Evolutionary conservation across 2,329 filamentous ascomycete genomes (phyloP), one percentile per base, ranked within the genome.

Genomic region (Exophiala viscosa): DNA sequence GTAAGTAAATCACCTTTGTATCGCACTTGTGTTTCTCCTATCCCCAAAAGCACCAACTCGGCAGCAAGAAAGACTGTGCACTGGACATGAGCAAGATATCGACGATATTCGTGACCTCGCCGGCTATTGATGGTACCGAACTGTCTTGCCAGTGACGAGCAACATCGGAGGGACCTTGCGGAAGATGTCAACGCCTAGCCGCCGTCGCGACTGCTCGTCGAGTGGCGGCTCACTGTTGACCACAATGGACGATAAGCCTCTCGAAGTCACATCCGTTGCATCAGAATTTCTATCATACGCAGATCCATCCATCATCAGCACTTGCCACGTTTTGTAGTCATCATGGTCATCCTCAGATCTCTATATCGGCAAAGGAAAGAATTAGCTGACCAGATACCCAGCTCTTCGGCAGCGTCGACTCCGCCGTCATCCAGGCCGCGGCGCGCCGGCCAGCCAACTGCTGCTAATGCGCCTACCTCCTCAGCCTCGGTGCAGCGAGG

Each of bases 401-500:
- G 59, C 13, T 56, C 56, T 38, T 59, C 56, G 34, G 45, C 47
- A 32, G 52, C 44, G 13, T 49, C 52, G 18, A 60, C 54, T 41
- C 57, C 57, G 32, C 50, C 57, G 5, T 58, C 59, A 57, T 64
- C 67, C 57, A 73, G 72, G 55, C 63, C 67, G 44, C 69, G 66
- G 45, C 69, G 71, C 60, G 69, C 66, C 45, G 67, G 67, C 34
- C 63, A 35, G 4, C 42, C 52, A 5, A 34, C 64, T 33, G 20
- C 33, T 23, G 13, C 56, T 34, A 34, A 15, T 10, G 48, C 34
- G 18, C 46, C 57, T 10, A 51, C 31, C 28, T 50, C 57, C 10
- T 52, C 54, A 18, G 50, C 59, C 20, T 45, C 54, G 3, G 41
- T 59, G 23, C 56, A 59, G 33, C 56, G 56, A 31, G 49, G 57